Conservation (phyloP, 805 yeast species). For the Myxozyma geophila region DNA sequence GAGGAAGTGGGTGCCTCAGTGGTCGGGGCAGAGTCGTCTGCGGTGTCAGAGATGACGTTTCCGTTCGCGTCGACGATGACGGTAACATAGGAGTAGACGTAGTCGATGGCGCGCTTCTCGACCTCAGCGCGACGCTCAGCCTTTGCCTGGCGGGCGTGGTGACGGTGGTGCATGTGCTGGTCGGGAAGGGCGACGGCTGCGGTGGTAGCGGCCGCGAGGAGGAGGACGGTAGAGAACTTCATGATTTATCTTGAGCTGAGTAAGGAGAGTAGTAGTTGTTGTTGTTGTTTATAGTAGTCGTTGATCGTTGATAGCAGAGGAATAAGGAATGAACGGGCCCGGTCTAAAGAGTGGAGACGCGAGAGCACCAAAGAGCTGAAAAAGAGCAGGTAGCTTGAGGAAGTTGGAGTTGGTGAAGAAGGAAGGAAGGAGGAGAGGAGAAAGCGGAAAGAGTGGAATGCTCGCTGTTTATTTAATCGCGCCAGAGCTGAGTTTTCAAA, state of each 20-base stretch:
- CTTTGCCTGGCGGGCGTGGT: conserved; percentile 35
- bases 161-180: conserved; percentile 35
- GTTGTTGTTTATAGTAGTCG: conserved; percentile 1
- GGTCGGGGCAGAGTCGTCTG: conserved; percentile 42
- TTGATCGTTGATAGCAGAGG: too few relatives aligned
- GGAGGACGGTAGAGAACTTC: conserved; percentile 18
- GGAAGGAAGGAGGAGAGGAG: conserved; percentile 11
- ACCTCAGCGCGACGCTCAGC: conserved; percentile 35
- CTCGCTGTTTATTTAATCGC: conserved; percentile 10
- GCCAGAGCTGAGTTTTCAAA: background rate
- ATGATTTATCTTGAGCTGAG: background rate
- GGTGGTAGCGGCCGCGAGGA: conserved; percentile 17
- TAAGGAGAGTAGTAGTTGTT: background rate
- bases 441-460: conserved; percentile 23
- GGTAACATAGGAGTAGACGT: conserved; percentile 55
- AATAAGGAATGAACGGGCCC: conserved; percentile 16
- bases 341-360: conserved; percentile 35
- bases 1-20: conserved; percentile 44
- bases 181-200: conserved; percentile 26
- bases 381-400: background rate
- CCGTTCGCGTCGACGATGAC: conserved; percentile 50
- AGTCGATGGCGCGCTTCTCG: conserved; percentile 49
- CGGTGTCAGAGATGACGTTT: conserved; percentile 41
- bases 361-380: conserved; percentile 5
- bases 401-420: conserved; percentile 1